Evolutionary conservation across 257 asterid species (phyloP), one percentile per base, ranked within the genome.

Genomic region (Solanum piurae): DNA sequence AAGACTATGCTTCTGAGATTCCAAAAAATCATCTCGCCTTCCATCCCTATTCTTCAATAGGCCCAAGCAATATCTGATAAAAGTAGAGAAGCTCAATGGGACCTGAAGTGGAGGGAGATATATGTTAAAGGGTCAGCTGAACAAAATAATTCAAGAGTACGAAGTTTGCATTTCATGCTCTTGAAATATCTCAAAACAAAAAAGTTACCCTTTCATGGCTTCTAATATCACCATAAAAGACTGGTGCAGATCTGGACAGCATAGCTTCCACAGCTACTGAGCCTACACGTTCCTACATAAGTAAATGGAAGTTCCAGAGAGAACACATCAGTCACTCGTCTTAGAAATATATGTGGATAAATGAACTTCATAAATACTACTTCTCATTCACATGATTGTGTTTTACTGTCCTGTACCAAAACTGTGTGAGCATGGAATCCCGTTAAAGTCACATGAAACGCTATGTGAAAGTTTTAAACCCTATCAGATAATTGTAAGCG

Each of bases 191-290:
- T 46, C 84, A 44, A 37, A 85, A 31, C 73, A 34, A 90, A 62
- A 20, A 5, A 40, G 72, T 91, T 92, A 95, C 99, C 98, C 98
- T 93, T 86, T 97, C 99, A 86, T 97, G 99, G 87, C 95, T 93
- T 91, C 99, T 94, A 85, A 97, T 97, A 90, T 96, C 99, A 87
- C 99, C 99, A 89, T 94, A 84, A 90, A 96, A 97, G 68, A 93
- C 92, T 12, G 98, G 98, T 75, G 98, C 98, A 86, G 98, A 91
- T 88, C 91, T 91, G 87, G 99, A 97, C 83, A 94, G 92, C 98
- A 97, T 94, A 71, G 98, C 99, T 95, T 95, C 98, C 90, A 96
- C 96, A 40, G 87, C 88, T 8, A 93, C 90, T 29, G 93, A 92
- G 36, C 98, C 98, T 9, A 79, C 96, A 87, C 80, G 87, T 90